phyloP scores from a whole-genome alignment of 2,329 filamentous ascomycete species.

The Fusarium burgessii region DNA sequence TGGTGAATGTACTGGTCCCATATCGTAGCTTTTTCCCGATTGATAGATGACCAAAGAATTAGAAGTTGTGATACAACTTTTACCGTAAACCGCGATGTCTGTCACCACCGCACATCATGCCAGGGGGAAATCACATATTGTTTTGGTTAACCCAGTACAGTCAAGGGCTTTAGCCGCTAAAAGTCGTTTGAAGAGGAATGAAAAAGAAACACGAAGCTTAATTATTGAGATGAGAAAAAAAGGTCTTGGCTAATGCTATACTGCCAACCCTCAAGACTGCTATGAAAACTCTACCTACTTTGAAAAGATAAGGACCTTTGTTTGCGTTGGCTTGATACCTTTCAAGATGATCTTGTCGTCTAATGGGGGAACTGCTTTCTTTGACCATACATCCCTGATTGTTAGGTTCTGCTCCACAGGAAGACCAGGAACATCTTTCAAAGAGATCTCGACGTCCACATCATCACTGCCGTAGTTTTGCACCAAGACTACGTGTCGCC shows the following conservation, averaged over 20 bases:
- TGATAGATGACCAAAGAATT: no score
- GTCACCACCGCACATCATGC: no score
- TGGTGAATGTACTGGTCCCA: no score
- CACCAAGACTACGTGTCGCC: neutral
- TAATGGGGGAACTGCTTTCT: neutral
- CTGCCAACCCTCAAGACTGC: rapidly evolving
- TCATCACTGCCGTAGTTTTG: neutral
- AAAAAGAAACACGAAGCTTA: neutral
- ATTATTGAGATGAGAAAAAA: no score
- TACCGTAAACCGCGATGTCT: no score
- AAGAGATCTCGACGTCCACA: neutral
- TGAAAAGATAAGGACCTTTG: neutral
- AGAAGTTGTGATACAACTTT: no score
- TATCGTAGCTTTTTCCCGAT: no score
- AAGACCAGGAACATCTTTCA: neutral
- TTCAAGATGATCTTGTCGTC: neutral
- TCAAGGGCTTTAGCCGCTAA: no score
- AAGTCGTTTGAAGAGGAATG: no score
- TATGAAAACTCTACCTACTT: neutral
- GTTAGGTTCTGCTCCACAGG: neutral
- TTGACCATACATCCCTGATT: neutral
- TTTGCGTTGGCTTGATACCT: neutral
- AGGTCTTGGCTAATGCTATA: rapidly evolving
- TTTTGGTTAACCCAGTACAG: no score
- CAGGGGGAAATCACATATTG: no score